Evolutionary conservation across 2,329 filamentous ascomycete genomes (phyloP), one percentile per base, ranked within the genome.

Genomic region (Parafenestella ontariensis): DNA sequence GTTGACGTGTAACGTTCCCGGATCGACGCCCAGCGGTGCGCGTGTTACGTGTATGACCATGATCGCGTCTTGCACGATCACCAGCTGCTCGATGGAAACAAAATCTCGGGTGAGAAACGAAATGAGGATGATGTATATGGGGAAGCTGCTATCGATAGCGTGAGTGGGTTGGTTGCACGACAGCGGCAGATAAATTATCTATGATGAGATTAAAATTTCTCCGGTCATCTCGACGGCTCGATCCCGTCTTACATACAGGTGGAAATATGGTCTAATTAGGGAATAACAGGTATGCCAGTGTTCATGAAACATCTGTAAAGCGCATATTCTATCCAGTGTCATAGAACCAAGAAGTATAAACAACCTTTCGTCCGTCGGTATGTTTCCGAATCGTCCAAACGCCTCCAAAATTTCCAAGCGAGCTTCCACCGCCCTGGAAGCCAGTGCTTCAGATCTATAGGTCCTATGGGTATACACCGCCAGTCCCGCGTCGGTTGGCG

Each of bases 161-260:
- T 42, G 43, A 49, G 54, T 46, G 51, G 23, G 44, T 52, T 52
- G 23, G 43, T 24, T 52, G 41, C 48, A 50, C 52, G 44, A 54
- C 53, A 44, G 54, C 46, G 41, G 46, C 58, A 56, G 49, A 56
- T 71, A 69, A 44, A 69, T 70, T 68, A 52, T 49, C 34, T 62
- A 52, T 59, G 55, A 62, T 64, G 56, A 46, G 39, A 40, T 41
- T 31, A 45, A 55, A 54, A 55, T 60, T 62, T 59, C 52, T 46
- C 59, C 59, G 58, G 58, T 53, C 53, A 15, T 18, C 7, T 43
- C 10, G 4, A 43, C 41, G 41, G 41, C 41, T 26, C 24, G 41
- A 23, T 42, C 52, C 31, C 44, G 23, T 33, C 31, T 36, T 17
- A 15, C 2, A 46, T 24, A 18, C 5, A 18, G 24, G 18, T n/a